Conservation (phyloP, 2,329 filamentous ascomycete genomes). For the Polychaeton citri region DNA sequence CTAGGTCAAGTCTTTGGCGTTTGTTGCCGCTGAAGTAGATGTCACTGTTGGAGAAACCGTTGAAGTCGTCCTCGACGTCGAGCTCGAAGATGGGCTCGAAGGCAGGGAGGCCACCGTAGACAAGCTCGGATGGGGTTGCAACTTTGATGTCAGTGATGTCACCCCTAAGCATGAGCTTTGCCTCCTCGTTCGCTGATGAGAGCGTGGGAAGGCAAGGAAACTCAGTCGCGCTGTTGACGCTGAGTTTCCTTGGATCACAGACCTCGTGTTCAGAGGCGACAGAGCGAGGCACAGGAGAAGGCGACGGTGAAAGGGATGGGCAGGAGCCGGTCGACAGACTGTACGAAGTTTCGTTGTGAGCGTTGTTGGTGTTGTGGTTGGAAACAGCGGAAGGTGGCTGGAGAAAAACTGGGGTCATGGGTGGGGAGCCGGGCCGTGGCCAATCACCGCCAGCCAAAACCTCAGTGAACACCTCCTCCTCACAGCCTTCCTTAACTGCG, state of each 20-base stretch:
- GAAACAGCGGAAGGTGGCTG: slow-evolving; percentile 47
- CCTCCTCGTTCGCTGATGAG: slow-evolving; percentile 44
- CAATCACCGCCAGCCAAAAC: slow-evolving; percentile 62
- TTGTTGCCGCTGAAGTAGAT: slow-evolving; percentile 51
- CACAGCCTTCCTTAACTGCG: slow-evolving; percentile 56
- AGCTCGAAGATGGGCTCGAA: slow-evolving; percentile 84
- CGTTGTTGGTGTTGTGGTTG: slow-evolving; percentile 16
- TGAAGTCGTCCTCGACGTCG: slow-evolving; percentile 83
- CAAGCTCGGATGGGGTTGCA: slow-evolving; percentile 29
- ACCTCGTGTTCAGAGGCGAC: slow-evolving; percentile 55
- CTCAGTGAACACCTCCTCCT: slow-evolving; percentile 58
- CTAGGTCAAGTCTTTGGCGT: slow-evolving; percentile 57
- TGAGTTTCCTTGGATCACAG: slow-evolving; percentile 83
- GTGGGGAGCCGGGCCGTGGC: slow-evolving; percentile 65
- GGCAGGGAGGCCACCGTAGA: slow-evolving; percentile 48
- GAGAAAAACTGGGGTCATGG: slow-evolving; percentile 71
- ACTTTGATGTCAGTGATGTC: slow-evolving; percentile 23
- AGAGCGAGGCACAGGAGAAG: slow-evolving; percentile 62
- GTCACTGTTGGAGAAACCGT: slow-evolving; percentile 53
- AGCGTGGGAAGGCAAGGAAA: slow-evolving; percentile 52
- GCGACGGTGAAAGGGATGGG: slow-evolving; percentile 77
- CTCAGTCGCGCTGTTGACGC: slow-evolving; percentile 50
- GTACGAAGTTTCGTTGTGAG: slow-evolving; percentile 43
- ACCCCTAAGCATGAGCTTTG: slow-evolving; percentile 28
- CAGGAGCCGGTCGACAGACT: slow-evolving; percentile 60